Percentiles rank a stretch among this genome's conserved stretches.
phyloP scores from a whole-genome alignment of 257 asterid species.

The Solanum peruvianum region DNA sequence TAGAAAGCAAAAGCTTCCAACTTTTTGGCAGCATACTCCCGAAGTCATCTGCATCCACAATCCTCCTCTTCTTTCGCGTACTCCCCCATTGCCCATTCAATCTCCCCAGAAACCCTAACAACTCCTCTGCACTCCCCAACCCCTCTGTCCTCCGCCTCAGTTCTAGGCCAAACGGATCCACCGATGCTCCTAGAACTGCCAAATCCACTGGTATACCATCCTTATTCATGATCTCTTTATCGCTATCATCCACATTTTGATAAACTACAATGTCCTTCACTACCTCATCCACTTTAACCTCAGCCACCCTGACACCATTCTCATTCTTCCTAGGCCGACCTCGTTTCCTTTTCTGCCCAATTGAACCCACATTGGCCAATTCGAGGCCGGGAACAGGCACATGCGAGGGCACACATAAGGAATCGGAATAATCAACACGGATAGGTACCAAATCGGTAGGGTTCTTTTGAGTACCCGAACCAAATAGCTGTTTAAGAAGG shows the following conservation, averaged over 20 bases:
- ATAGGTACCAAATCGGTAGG: conserved; percentile 30
- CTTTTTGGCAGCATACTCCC: conserved; percentile 63
- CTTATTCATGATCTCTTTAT: conserved; percentile 30
- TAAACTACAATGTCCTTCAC: conserved; percentile 9
- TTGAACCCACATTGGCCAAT: conserved; percentile 8
- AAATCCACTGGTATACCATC: conserved; percentile 59
- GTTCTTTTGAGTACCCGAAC: conserved; percentile 10
- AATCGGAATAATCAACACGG: conserved; percentile 30
- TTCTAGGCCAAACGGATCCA: conserved; percentile 51
- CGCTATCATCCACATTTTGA: conserved; percentile 16
- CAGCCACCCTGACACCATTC: not conserved
- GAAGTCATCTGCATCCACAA: conserved; percentile 58
- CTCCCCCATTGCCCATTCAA: conserved; percentile 75
- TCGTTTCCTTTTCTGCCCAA: conserved; percentile 43
- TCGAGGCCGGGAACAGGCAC: not conserved
- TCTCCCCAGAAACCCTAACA: conserved; percentile 43
- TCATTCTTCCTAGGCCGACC: conserved; percentile 37
- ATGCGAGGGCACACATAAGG: not conserved
- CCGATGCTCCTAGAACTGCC: conserved; percentile 32
- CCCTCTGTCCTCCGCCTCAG: conserved; percentile 40
- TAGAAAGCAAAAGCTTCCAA: conserved; percentile 58
- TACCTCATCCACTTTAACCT: not conserved
- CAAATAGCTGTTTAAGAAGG: conserved; percentile 45
- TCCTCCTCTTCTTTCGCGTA: conserved; percentile 68
- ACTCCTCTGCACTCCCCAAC: conserved; percentile 36